Conservation (phyloP, 1,284 basidiomycete species). For the Leccinum subrobustum region DNA sequence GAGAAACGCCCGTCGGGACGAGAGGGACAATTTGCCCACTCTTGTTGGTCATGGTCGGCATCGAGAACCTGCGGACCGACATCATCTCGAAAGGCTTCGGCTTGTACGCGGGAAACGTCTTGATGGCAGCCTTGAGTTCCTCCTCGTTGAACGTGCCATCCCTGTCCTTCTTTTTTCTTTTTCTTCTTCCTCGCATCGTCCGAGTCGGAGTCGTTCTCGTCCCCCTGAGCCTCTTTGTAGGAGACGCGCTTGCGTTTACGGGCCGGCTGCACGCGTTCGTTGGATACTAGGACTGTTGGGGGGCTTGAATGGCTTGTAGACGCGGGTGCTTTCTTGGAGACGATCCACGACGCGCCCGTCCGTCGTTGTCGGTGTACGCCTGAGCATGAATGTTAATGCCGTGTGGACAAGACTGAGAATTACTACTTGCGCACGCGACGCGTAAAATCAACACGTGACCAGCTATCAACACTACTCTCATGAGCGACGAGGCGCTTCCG, state of each 20-base stretch:
- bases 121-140: slow-evolving; percentile 58
- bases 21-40: slow-evolving; percentile 72
- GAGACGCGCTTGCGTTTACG: slow-evolving; percentile 83
- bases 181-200: slow-evolving; percentile 53
- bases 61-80: slow-evolving; percentile 65
- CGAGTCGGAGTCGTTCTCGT: slow-evolving; percentile 51
- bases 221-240: slow-evolving; percentile 62
- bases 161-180: slow-evolving; percentile 53
- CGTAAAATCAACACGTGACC: not conserved
- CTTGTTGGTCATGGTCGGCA: slow-evolving; percentile 85
- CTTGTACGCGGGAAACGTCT: slow-evolving; percentile 81
- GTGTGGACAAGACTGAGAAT: not conserved
- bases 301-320: slow-evolving; percentile 80
- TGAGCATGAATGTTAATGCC: slow-evolving; percentile 49
- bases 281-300: slow-evolving; percentile 50
- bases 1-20: slow-evolving; percentile 67
- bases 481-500: not conserved
- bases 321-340: slow-evolving; percentile 64
- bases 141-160: slow-evolving; percentile 59
- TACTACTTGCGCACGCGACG: not conserved
- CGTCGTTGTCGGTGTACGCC: slow-evolving; percentile 62
- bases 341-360: slow-evolving; percentile 67
- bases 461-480: not conserved
- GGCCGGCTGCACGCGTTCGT: slow-evolving; percentile 61
- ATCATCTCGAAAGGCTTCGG: slow-evolving; percentile 76